Evolutionary conservation across 768 basidiomycete species (phyloP).

Genomic region (Hirschioporus abietinus): DNA sequence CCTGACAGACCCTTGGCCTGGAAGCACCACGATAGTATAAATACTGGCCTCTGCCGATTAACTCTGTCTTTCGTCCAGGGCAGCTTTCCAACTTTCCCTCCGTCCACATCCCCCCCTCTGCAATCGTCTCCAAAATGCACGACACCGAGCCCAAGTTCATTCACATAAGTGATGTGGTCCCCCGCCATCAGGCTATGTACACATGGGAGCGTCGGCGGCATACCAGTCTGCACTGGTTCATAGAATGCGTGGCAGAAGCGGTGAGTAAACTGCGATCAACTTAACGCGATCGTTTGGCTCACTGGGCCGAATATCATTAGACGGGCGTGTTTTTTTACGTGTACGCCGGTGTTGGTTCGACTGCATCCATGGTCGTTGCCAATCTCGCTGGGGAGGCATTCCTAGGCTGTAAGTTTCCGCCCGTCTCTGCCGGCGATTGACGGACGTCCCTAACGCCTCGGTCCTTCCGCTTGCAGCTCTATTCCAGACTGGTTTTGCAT

Average conservation of each 20-base stretch:
- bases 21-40: not conserved
- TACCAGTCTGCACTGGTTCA: constrained; percentile 42
- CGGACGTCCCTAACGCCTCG: constrained; percentile 4
- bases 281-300: not conserved
- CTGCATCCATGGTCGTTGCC: constrained; percentile 45
- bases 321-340: constrained; percentile 59
- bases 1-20: too few species aligned
- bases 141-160: constrained; percentile 9
- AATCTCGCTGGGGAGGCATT: constrained; percentile 34
- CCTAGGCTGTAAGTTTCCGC: constrained; percentile 41
- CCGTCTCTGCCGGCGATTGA: not conserved
- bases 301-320: constrained; percentile 22
- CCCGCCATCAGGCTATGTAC: constrained; percentile 15
- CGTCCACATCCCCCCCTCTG: too few species aligned
- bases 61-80: not conserved
- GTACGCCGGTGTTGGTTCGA: constrained; percentile 52
- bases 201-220: constrained; percentile 24
- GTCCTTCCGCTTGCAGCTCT: constrained; percentile 32
- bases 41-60: not conserved
- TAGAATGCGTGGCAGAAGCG: constrained; percentile 58
- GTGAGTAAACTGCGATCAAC: constrained; percentile 27
- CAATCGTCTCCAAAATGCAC: not conserved
- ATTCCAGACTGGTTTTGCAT: constrained; percentile 52
- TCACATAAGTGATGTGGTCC: constrained; percentile 20
- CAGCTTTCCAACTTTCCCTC: not conserved